A percentile compares a stretch with the other conserved stretches of the same genome.
phyloP scores from a whole-genome alignment of 257 asterid genomes.

The Scutellaria minor region DNA sequence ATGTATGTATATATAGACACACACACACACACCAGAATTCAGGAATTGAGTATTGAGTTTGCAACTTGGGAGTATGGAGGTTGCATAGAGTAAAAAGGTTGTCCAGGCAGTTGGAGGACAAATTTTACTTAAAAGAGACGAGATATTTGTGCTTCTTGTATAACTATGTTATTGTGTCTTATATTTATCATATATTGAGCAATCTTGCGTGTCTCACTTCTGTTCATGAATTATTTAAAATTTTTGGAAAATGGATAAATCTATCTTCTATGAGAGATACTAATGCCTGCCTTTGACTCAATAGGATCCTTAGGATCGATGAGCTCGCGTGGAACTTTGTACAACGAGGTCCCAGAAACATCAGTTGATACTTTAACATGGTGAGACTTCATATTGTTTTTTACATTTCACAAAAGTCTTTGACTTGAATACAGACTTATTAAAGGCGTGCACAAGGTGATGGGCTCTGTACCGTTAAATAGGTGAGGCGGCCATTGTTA shows the following conservation, averaged over 20 bases:
- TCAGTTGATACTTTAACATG: slow-evolving; percentile 61
- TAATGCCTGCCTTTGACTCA: slow-evolving; percentile 33
- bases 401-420: slow-evolving; percentile 7
- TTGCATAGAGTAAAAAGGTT: slow-evolving; percentile 5
- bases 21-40: background rate
- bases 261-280: slow-evolving; percentile 28
- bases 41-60: background rate
- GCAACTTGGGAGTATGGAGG: background rate
- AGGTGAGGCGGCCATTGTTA: too few relatives aligned
- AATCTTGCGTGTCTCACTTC: background rate
- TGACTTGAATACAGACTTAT: slow-evolving; percentile 1
- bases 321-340: slow-evolving; percentile 80
- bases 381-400: slow-evolving; percentile 52
- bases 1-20: background rate
- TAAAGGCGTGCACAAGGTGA: too few relatives aligned
- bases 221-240: slow-evolving; percentile 3
- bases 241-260: background rate
- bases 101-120: background rate
- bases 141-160: background rate
- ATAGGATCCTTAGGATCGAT: slow-evolving; percentile 89
- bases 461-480: too few relatives aligned
- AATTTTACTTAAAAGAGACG: background rate
- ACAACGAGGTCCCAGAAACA: slow-evolving; percentile 49
- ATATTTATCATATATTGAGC: background rate
- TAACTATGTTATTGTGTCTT: background rate